phyloP scores from a whole-genome alignment of 345 rosid genomes.

The Melaleuca alternifolia region DNA sequence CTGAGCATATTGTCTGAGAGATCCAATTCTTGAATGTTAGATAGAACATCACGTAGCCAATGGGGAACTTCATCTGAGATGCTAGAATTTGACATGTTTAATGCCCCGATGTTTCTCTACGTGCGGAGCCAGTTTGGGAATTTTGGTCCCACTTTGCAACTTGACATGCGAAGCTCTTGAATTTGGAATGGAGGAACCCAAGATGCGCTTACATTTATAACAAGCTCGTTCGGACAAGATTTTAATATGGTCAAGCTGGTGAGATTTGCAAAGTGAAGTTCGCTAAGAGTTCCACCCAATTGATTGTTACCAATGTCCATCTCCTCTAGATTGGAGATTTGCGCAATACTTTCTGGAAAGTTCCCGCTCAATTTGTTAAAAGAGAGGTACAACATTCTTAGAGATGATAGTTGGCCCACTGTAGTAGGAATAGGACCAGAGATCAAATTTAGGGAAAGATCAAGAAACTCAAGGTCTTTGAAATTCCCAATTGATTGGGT shows the following conservation, averaged over 20 bases:
- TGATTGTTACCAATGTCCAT: neutral
- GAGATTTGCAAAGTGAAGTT: slow-evolving; percentile 13
- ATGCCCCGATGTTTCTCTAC: neutral
- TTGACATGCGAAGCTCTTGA: accelerated
- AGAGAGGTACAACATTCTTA: neutral
- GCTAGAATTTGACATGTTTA: neutral
- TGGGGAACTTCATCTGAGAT: neutral
- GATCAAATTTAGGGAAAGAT: neutral
- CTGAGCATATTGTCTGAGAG: neutral
- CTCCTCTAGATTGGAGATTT: neutral
- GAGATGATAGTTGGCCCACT: neutral
- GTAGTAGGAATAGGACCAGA: slow-evolving; percentile 12
- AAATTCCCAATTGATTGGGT: slow-evolving; percentile 1
- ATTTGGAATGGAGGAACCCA: neutral
- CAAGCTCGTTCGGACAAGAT: neutral
- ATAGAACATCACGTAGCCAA: neutral
- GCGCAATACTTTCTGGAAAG: slow-evolving; percentile 4
- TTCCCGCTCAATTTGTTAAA: slow-evolving; percentile 4
- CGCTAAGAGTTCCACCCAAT: slow-evolving; percentile 8
- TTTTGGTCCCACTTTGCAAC: neutral
- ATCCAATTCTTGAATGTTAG: neutral
- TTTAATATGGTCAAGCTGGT: neutral
- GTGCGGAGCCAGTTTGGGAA: neutral
- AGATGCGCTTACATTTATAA: neutral
- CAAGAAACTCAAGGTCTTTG: neutral